These are phyloP conservation scores for Solidago caesia DNA, from an alignment of 129 eudicot species.

Conservation along the genomic window DNA sequence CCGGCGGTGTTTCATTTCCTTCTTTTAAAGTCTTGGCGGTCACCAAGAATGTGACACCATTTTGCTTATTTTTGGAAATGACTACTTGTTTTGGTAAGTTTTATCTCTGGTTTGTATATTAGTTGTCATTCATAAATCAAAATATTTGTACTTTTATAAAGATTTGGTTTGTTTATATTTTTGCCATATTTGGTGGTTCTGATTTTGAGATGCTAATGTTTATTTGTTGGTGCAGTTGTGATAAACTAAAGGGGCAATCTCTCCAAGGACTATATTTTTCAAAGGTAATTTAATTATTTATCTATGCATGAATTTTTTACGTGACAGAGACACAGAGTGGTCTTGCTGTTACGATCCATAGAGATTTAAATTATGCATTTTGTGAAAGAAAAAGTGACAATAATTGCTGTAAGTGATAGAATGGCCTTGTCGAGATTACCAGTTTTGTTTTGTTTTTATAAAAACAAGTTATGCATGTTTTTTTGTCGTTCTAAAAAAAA, in stretches of 20 bases:
- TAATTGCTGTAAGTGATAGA: too few relatives aligned
- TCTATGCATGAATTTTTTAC: background rate
- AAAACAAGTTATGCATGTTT: too few relatives aligned
- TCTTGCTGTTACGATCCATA: too few relatives aligned
- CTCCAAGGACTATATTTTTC: too few relatives aligned
- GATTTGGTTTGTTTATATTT: background rate
- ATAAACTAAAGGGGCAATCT: too few relatives aligned
- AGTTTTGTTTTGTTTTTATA: too few relatives aligned
- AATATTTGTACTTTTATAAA: background rate
- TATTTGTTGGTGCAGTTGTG: background rate
- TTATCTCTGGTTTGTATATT: background rate
- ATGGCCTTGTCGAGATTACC: too few relatives aligned
- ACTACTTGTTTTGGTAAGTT: conserved; percentile 20
- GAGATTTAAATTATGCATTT: too few relatives aligned
- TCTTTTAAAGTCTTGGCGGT: background rate
- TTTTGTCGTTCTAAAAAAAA: too few relatives aligned
- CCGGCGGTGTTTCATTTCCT: background rate
- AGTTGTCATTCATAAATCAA: conserved; percentile 4
- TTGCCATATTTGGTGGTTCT: too few relatives aligned
- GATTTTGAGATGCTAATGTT: background rate
- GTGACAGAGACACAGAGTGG: background rate
- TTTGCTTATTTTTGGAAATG: background rate
- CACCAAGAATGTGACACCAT: conserved; percentile 22
- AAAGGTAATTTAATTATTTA: too few relatives aligned
- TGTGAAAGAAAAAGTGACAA: too few relatives aligned